phyloP scores from a whole-genome alignment of 805 yeast species.

The Wickerhamiella qilinensis region DNA sequence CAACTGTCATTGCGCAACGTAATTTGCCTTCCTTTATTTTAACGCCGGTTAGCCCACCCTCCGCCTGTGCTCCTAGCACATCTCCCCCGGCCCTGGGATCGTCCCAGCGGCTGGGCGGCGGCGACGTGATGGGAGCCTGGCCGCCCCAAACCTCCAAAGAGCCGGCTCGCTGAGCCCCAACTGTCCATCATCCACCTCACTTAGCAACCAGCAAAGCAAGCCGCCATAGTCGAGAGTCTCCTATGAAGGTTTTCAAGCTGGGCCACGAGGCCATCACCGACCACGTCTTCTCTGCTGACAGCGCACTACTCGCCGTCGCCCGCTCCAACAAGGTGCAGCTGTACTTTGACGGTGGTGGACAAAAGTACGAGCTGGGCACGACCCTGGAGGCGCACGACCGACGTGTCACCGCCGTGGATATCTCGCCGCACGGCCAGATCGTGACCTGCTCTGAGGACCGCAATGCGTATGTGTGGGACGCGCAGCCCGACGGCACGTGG shows the following conservation, averaged over 20 bases:
- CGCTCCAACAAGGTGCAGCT: constrained; percentile 62
- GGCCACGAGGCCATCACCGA: constrained; percentile 81
- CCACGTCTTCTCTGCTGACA: constrained; percentile 69
- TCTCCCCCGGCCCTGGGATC: too few relatives aligned
- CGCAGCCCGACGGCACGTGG: constrained; percentile 40
- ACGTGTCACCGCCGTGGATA: constrained; percentile 86
- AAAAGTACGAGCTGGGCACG: constrained; percentile 45
- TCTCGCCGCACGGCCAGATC: constrained; percentile 63
- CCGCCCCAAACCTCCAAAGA: too few relatives aligned
- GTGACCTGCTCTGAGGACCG: constrained; percentile 97
- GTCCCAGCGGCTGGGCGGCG: too few relatives aligned
- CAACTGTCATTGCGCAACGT: too few relatives aligned
- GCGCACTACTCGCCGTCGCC: constrained; percentile 58
- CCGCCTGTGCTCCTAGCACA: too few relatives aligned
- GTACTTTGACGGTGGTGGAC: constrained; percentile 39
- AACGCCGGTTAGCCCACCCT: too few relatives aligned
- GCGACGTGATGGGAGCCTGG: too few relatives aligned
- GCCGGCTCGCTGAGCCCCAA: too few relatives aligned
- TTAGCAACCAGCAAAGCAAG: too few relatives aligned
- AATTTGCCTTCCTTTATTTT: too few relatives aligned
- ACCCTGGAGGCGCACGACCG: constrained; percentile 61
- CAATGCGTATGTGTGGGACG: constrained; percentile 94
- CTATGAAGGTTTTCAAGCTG: constrained; percentile 33
- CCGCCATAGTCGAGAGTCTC: constrained; percentile 10
- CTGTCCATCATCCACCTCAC: too few relatives aligned